Evolutionary conservation across 2,329 filamentous ascomycete species (phyloP).

Genomic region (Ophiocordyceps camponoti-floridani): DNA sequence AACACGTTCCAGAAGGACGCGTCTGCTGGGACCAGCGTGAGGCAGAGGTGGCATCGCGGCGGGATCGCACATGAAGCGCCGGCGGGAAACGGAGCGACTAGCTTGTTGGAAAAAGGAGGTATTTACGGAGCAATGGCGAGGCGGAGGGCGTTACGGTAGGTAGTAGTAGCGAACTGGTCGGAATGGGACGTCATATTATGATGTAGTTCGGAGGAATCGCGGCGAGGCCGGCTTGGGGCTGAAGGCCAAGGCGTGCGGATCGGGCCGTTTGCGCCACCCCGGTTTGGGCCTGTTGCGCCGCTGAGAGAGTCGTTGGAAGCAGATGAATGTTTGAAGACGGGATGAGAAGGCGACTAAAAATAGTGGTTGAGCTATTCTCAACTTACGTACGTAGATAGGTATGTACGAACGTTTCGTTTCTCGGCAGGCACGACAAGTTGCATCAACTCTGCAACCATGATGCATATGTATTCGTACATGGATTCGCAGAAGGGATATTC

Average conservation of each 20-base stretch:
- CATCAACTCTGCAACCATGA: not conserved
- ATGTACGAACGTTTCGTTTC: no score
- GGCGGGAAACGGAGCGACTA: not conserved
- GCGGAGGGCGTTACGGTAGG: not conserved
- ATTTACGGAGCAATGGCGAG: not conserved
- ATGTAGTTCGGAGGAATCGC: not conserved
- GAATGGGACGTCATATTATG: no score
- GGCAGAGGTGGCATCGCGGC: slow-evolving; percentile 2
- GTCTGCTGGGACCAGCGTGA: not conserved
- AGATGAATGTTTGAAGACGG: not conserved
- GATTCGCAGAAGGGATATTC: not conserved
- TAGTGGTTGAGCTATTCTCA: not conserved
- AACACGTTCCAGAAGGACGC: not conserved
- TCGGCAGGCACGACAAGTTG: not conserved
- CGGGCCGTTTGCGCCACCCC: not conserved
- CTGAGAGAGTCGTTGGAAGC: not conserved
- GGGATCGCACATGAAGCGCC: slow-evolving; percentile 2
- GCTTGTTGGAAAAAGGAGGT: no score
- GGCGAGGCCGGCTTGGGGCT: not conserved
- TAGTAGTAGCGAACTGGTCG: not conserved
- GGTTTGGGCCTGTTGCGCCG: not conserved
- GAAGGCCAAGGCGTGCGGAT: not conserved
- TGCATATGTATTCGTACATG: not conserved
- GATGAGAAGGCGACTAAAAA: not conserved
- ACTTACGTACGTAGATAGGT: no score